Percentiles rank a stretch among this genome's conserved stretches.
These are phyloP conservation scores for Apiospora sp. DNA, from an alignment of 2,329 filamentous ascomycete genomes.

Conservation along the genomic window DNA sequence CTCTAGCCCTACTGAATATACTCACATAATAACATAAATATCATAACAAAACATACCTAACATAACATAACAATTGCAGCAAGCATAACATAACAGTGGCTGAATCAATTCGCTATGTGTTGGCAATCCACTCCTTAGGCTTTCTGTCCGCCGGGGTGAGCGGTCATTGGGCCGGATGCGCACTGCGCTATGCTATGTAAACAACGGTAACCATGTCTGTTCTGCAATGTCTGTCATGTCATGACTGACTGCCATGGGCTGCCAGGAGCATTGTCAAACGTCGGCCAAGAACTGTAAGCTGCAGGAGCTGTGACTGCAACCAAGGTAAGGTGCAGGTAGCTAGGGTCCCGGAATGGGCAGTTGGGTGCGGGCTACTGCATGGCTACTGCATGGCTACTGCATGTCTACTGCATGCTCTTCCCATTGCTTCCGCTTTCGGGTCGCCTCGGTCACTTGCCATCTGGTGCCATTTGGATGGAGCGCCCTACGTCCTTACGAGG, in stretches of 20 bases:
- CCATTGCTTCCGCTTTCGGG: conserved; percentile 11
- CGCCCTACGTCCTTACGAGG: conserved; percentile 5
- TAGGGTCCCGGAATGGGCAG: conserved; percentile 3
- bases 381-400: conserved; percentile 13
- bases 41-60: conserved; percentile 1
- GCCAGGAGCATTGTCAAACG: conserved; percentile 14
- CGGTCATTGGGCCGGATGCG: conserved; percentile 16
- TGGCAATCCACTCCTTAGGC: background rate
- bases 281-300: conserved; percentile 15
- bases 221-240: too few relatives aligned
- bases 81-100: conserved; percentile 7
- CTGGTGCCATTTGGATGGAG: conserved; percentile 11
- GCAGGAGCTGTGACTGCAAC: conserved; percentile 13
- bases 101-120: background rate
- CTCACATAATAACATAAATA: background rate
- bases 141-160: background rate
- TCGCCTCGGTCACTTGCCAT: conserved; percentile 3
- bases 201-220: background rate
- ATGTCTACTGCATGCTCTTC: conserved; percentile 13
- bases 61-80: conserved; percentile 4
- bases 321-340: conserved; percentile 4
- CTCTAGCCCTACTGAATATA: background rate
- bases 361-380: conserved; percentile 5
- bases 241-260: background rate
- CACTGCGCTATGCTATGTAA: background rate